Conservation (phyloP, 495 filamentous ascomycete species). For the Bacidia gigantensis region DNA sequence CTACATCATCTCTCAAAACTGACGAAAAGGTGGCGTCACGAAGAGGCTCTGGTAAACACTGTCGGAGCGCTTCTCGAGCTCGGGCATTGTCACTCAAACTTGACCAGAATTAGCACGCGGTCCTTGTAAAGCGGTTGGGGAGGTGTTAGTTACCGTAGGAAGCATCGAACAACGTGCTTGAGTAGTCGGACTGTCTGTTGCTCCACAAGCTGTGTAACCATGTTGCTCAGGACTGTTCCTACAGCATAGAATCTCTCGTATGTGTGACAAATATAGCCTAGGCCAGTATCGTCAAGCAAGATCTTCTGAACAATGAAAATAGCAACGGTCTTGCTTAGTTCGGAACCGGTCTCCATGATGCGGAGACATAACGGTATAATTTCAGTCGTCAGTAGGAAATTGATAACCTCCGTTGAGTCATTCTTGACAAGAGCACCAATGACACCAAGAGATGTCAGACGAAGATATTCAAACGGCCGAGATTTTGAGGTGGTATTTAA, state of each 20-base stretch:
- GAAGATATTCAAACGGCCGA: conserved; percentile 93
- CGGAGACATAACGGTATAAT: conserved; percentile 96
- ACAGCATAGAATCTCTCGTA: conserved; percentile 99
- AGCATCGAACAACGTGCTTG: conserved; percentile 97
- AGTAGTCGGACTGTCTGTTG: conserved; percentile 91
- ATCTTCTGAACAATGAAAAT: conserved; percentile 99
- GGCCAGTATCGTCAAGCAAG: conserved; percentile 87
- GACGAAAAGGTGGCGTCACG: conserved; percentile 95
- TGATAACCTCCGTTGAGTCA: conserved; percentile 95
- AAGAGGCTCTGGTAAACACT: conserved; percentile 92
- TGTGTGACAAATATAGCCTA: conserved; percentile 96
- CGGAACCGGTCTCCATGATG: conserved; percentile 98
- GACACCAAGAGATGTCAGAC: conserved; percentile 92
- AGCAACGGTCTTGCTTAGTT: conserved; percentile 96
- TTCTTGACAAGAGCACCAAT: conserved; percentile 98
- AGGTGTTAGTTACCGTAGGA: conserved; percentile 56
- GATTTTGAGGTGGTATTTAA: conserved; percentile 98
- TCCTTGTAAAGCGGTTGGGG: background rate
- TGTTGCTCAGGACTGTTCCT: conserved; percentile 93
- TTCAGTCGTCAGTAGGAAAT: conserved; percentile 96
- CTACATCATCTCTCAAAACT: conserved; percentile 90
- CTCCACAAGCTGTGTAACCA: conserved; percentile 94
- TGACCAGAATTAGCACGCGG: background rate
- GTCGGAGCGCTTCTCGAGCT: conserved; percentile 84
- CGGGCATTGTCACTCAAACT: conserved; percentile 93